phyloP scores from a whole-genome alignment of 768 basidiomycete genomes.

The Suillus clintonianus region DNA sequence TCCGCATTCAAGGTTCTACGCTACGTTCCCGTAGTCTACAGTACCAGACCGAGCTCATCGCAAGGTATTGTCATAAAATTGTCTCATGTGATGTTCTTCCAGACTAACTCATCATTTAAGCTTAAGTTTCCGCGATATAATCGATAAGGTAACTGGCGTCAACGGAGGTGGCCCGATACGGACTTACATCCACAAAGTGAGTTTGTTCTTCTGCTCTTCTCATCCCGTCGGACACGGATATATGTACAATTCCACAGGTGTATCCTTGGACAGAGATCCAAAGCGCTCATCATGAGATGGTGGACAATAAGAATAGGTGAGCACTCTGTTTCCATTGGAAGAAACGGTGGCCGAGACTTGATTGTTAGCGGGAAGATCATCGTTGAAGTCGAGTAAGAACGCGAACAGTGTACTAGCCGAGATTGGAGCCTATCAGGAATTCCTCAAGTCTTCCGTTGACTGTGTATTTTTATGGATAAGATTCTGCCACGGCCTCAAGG shows the following conservation, averaged over 20 bases:
- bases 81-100: neutral
- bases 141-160: conserved; percentile 59
- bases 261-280: conserved; percentile 81
- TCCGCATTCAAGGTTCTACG: conserved; percentile 88
- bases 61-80: conserved; percentile 40
- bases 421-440: neutral
- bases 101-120: conserved; percentile 1
- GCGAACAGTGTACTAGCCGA: neutral
- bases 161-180: conserved; percentile 62
- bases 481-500: neutral
- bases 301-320: conserved; percentile 62
- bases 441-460: neutral
- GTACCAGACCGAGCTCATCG: conserved; percentile 77
- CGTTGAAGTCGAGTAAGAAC: conserved; percentile 18
- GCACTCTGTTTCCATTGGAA: conserved; percentile 9
- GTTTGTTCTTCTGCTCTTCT: conserved; percentile 18
- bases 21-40: conserved; percentile 70
- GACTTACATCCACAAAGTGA: conserved; percentile 78
- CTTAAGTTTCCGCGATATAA: conserved; percentile 55
- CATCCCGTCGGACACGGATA: conserved; percentile 14
- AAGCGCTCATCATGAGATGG: conserved; percentile 84
- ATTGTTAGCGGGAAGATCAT: conserved; percentile 34
- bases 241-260: conserved; percentile 45
- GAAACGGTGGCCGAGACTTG: neutral
- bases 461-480: neutral